Conservation (phyloP, 1,284 basidiomycete genomes). For the Ceratobasidium papillatum region DNA sequence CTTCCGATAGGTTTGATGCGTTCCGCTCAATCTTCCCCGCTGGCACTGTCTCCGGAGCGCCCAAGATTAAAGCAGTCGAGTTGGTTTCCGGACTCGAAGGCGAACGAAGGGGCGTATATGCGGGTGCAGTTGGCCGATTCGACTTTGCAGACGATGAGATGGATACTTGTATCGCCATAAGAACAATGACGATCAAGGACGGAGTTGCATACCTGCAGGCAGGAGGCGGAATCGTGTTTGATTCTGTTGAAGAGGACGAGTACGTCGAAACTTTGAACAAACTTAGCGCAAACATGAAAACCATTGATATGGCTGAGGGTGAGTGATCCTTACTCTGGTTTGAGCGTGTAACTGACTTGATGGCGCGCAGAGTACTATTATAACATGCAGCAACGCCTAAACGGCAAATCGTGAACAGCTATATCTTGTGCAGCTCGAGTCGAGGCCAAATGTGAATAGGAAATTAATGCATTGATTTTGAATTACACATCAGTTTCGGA, state of each 20-base stretch:
- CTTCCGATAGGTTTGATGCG: conserved; percentile 83
- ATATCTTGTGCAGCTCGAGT: background rate
- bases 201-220: conserved; percentile 94
- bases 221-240: conserved; percentile 97
- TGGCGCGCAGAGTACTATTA: conserved; percentile 68
- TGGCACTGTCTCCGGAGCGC: conserved; percentile 98
- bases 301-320: conserved; percentile 92
- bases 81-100: conserved; percentile 88
- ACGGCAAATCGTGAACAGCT: background rate
- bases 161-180: conserved; percentile 99
- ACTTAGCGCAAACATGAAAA: conserved; percentile 84
- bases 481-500: background rate
- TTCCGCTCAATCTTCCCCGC: conserved; percentile 99
- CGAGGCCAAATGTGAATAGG: background rate
- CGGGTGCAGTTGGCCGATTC: conserved; percentile 96
- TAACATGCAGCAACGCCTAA: conserved; percentile 62
- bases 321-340: conserved; percentile 52
- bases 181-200: conserved; percentile 97
- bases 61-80: conserved; percentile 98
- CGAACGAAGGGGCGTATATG: conserved; percentile 94
- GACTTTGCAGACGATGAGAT: conserved; percentile 95
- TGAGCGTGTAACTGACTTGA: background rate
- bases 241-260: conserved; percentile 97
- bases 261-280: conserved; percentile 97
- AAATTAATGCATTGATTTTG: conserved; percentile 13